Conservation (phyloP, 306 rosid species). For the Cucumis cinereus region DNA sequence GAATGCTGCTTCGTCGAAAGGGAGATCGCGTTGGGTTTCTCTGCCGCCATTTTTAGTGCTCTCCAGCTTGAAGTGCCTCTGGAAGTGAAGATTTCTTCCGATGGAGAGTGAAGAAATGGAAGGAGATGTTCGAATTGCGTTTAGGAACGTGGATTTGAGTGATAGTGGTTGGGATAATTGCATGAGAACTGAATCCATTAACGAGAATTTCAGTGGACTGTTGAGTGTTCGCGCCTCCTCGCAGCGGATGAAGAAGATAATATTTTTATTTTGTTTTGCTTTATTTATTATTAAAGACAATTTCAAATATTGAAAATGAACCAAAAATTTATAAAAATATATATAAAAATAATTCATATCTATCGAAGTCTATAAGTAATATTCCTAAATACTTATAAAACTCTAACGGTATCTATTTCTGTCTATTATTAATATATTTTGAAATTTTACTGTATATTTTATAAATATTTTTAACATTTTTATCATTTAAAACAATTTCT, state of each 20-base stretch:
- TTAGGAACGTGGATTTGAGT: constrained; percentile 1
- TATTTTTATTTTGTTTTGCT: too few relatives aligned
- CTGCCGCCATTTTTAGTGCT: background rate
- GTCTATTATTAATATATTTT: too few relatives aligned
- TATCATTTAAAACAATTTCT: too few relatives aligned
- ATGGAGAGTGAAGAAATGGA: constrained; percentile 13
- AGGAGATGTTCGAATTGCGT: background rate
- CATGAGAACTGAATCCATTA: constrained; percentile 29
- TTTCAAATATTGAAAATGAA: too few relatives aligned
- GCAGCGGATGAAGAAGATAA: background rate
- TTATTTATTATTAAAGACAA: too few relatives aligned
- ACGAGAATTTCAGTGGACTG: background rate
- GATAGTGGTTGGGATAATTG: constrained; percentile 20
- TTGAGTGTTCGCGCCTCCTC: background rate
- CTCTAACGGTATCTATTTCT: too few relatives aligned
- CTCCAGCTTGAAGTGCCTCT: constrained; percentile 15
- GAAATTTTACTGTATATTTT: too few relatives aligned
- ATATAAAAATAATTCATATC: too few relatives aligned
- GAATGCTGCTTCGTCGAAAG: constrained; percentile 60
- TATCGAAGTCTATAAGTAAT: too few relatives aligned
- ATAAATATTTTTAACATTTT: too few relatives aligned
- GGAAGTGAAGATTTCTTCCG: background rate
- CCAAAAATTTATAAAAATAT: too few relatives aligned
- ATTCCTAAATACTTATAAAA: too few relatives aligned
- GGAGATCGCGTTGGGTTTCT: background rate